These are phyloP conservation scores for Aspergillus sp. DNA, from an alignment of 2,329 filamentous ascomycete genomes.

Conservation along the genomic window DNA sequence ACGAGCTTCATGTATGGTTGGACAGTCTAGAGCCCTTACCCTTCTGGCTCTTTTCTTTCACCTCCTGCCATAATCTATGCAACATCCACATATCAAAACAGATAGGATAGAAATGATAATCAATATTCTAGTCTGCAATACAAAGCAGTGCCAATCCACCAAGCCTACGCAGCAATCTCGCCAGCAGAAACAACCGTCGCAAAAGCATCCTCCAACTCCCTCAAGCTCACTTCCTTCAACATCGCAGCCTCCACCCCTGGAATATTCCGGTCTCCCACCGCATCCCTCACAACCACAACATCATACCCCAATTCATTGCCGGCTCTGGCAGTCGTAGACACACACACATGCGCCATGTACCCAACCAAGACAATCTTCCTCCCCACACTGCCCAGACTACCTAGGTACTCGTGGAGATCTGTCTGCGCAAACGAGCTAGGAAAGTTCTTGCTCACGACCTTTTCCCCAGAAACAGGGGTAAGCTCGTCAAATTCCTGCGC, in stretches of 20 bases:
- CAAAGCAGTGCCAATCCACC: not conserved
- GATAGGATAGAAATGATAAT: too few species aligned
- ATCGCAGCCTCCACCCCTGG: slow-evolving; percentile 53
- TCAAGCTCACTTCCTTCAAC: slow-evolving; percentile 47
- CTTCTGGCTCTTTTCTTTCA: too few species aligned
- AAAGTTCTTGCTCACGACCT: slow-evolving; percentile 53
- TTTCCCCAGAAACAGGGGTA: slow-evolving; percentile 50
- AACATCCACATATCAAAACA: too few species aligned
- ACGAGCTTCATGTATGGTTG: too few species aligned
- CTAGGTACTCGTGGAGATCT: slow-evolving; percentile 52
- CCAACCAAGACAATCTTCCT: slow-evolving; percentile 56
- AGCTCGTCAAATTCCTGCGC: slow-evolving; percentile 60
- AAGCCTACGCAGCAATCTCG: slow-evolving; percentile 31
- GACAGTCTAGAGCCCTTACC: too few species aligned
- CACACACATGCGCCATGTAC: slow-evolving; percentile 54
- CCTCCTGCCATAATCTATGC: too few species aligned
- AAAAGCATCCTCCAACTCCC: slow-evolving; percentile 60
- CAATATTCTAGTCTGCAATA: not conserved
- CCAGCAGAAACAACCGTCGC: slow-evolving; percentile 53
- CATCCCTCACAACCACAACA: slow-evolving; percentile 57
- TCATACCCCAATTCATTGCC: slow-evolving; percentile 60
- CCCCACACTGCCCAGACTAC: slow-evolving; percentile 36
- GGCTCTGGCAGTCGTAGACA: slow-evolving; percentile 59
- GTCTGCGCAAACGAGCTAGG: slow-evolving; percentile 60
- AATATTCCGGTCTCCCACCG: slow-evolving; percentile 62